Conservation (phyloP, 108 stramenopile species). For the Conticribra guillardii region DNA sequence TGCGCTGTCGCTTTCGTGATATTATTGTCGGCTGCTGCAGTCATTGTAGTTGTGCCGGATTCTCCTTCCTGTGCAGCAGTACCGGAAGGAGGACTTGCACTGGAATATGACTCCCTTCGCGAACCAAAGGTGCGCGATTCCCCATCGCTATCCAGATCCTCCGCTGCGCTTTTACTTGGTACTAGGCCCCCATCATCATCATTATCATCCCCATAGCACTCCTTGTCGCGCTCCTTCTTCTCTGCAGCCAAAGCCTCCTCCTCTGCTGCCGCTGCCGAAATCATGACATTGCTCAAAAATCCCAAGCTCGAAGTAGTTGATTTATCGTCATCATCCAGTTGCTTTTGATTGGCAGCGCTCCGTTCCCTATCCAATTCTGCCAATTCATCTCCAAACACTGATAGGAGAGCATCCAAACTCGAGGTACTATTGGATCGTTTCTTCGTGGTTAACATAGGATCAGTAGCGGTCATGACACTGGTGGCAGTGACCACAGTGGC, state of each 20-base stretch:
- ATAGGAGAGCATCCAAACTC: slow-evolving; percentile 32
- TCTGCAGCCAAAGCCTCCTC: not conserved
- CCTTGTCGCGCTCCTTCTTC: not conserved
- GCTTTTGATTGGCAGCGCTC: not conserved
- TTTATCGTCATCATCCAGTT: slow-evolving; percentile 13
- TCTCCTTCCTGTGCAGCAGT: no score
- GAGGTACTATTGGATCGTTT: slow-evolving; percentile 14
- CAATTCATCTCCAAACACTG: slow-evolving; percentile 23
- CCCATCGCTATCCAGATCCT: no score
- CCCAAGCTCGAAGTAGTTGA: not conserved
- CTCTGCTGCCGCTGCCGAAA: not conserved
- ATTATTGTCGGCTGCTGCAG: no score
- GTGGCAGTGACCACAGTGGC: not conserved
- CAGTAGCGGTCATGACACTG: not conserved
- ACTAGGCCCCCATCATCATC: no score
- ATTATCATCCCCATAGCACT: not conserved
- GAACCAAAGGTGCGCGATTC: no score
- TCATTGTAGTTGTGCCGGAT: no score
- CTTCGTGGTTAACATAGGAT: not conserved
- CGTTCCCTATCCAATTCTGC: slow-evolving; percentile 19
- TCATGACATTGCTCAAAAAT: not conserved
- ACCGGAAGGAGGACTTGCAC: no score
- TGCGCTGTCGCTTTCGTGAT: no score
- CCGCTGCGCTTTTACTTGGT: no score
- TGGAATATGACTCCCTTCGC: no score